phyloP scores from a whole-genome alignment of 768 basidiomycete species.

The Lentinula raphanica region DNA sequence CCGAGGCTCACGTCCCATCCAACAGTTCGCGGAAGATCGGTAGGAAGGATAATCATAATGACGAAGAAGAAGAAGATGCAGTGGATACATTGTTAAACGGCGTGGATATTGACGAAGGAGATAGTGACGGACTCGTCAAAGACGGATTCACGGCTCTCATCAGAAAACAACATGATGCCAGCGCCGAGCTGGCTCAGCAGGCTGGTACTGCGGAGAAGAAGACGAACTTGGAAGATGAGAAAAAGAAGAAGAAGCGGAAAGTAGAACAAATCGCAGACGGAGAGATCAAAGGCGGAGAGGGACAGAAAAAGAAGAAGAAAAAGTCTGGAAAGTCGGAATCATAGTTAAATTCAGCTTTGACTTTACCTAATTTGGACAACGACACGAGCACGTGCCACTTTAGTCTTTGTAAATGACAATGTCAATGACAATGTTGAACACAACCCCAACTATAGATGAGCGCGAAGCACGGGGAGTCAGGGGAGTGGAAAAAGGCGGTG shows the following conservation, averaged over 20 bases:
- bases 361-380: neutral
- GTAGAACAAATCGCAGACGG: constrained; percentile 14
- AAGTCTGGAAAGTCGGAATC: constrained; percentile 8
- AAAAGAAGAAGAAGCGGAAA: constrained; percentile 21
- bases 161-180: constrained; percentile 11
- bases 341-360: too few species aligned
- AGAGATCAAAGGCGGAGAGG: constrained; percentile 7
- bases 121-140: constrained; percentile 4
- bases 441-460: too few species aligned
- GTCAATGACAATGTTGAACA: too few species aligned
- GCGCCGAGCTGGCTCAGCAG: constrained; percentile 1
- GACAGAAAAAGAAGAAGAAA: constrained; percentile 12
- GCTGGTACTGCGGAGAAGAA: constrained; percentile 19
- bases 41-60: constrained; percentile 1
- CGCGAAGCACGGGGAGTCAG: constrained; percentile 46
- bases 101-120: constrained; percentile 9
- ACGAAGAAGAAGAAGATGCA: constrained; percentile 8
- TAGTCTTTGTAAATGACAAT: too few species aligned
- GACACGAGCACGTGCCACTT: neutral
- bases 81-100: neutral
- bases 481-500: constrained; percentile 46
- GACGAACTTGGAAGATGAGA: constrained; percentile 18
- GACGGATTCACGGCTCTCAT: constrained; percentile 12
- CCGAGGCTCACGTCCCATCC: constrained; percentile 44
- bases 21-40: constrained; percentile 9